Evolutionary conservation across 1,139 yeast genomes (phyloP), one percentile per base, ranked within the genome.

Genomic region (Sugiyamaella xylanicola): DNA sequence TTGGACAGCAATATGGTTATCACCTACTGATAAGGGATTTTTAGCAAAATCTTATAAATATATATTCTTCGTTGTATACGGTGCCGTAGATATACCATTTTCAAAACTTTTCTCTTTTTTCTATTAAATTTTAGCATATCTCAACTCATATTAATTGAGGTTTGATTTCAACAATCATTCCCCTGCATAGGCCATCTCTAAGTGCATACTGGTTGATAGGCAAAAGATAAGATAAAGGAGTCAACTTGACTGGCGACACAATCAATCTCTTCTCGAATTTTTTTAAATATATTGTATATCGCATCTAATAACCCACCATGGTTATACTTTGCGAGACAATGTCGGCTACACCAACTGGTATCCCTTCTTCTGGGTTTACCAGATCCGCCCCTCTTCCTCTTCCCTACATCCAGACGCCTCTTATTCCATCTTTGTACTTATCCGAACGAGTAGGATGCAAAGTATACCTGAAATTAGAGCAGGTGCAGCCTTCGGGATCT

Each of bases 401-500:
- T 17, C 72, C 72, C 8, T 70, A 68, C 58, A 56, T 65, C 36
- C 67, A 68, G 56, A 68, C 73, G 9, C 74, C 74, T 2, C 60
- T 70, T 37, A 63, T 70, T 15, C 65, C 64, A 11, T 68, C 72
- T 4, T 55, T 65, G n/a, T 60, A 62, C 43, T 63, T 69, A n/a
- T 63, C 71, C 11, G 66, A 65, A 49, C 60, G 57, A 17, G 59
- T 64, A n/a, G 72, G 70, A 0, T 62, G 64, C 45, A 76, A 80
- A 40, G 76, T 85, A 2, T 74, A 77, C 43, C 73, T 85, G 59
- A 86, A 86, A 65, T 79, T 82, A 60, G 92, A 86, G 64, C 74
- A 74, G 50, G 75, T 82, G 46, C 92, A 86, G 63, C 91, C 91
- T 1, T 78, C 86, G 8, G 91, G 91, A 0, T 81, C 87, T 47